Percentiles rank a stretch among this genome's conserved stretches.
phyloP scores from a whole-genome alignment of 768 basidiomycete genomes.

The Termitomyces titanicus region DNA sequence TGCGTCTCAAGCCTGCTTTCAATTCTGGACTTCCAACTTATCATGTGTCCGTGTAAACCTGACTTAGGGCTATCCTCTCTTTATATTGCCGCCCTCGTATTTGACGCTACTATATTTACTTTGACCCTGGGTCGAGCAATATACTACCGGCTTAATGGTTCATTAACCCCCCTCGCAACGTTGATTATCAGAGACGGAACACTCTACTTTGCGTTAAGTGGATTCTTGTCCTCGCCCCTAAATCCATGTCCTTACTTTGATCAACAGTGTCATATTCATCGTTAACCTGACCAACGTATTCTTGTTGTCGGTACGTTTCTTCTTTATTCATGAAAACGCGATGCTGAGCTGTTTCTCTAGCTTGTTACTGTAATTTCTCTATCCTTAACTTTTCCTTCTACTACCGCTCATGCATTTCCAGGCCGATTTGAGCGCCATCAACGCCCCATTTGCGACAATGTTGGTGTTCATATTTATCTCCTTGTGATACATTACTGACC shows the following conservation, averaged over 20 bases:
- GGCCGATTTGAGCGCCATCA: not conserved
- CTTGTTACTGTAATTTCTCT: not conserved
- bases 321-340: not conserved
- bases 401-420: not conserved
- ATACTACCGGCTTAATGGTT: not conserved
- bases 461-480: not conserved
- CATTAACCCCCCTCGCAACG: too few relatives aligned
- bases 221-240: not conserved
- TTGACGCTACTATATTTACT: not conserved
- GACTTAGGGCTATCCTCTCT: not conserved
- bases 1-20: not conserved
- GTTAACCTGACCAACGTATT: not conserved
- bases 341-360: not conserved
- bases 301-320: too few relatives aligned
- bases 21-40: not conserved
- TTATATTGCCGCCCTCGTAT: not conserved
- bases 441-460: not conserved
- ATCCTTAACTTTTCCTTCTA: not conserved
- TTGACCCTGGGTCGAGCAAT: not conserved
- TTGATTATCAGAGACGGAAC: too few relatives aligned
- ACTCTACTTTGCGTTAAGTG: not conserved
- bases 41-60: not conserved
- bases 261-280: not conserved
- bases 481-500: not conserved
- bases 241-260: not conserved